Evolutionary conservation across 345 rosid genomes (phyloP), one percentile per base, ranked within the genome.

Genomic region (Fremontodendron californicum): DNA sequence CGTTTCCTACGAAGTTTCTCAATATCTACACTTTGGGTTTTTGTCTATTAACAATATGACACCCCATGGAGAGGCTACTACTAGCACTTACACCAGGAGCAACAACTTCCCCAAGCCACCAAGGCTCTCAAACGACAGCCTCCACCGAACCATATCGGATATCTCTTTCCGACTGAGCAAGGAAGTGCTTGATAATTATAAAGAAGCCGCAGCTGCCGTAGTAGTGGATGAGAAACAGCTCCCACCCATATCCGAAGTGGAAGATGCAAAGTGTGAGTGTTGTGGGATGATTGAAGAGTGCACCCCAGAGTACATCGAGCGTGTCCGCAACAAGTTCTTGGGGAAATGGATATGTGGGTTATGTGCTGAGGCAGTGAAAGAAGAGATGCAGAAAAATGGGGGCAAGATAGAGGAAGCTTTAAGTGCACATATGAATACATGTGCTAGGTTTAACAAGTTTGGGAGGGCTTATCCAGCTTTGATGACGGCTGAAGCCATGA

Each of bases 211-310:
- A 45, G 79, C 54, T 1, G 6, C 19, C 1, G 19, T 29, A 2
- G 61, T 19, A 1, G 52, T 7, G 11, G 27, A 74, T 3, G 68
- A 60, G 25, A 62, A 52, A 10, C 61, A 54, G 21, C 87, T 91
- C 0, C 86, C 89, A 9, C 81, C 90, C 1, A 92, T 93, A 71
- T 89, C 92, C 0, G 98, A 92, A 83, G 94, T 92, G 0, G 94
- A 88, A 80, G 90, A 90, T 67, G 92, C 93, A 18, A 90, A 91
- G 80, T 96, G 98, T 42, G 93, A 96, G 86, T 93, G 99, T 23
- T 96, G 99, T 46, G 97, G 95, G 46, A 90, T 96, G 97, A 82
- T 80, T 13, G 97, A 96, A 84, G 97, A 93, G 90, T 96, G 90
- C 86, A 93, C 98, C 2, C 78, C 81, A 0, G 93, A 91, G 85